Evolutionary conservation across 1,139 yeast genomes (phyloP).

Genomic region (Chernovozyma sophiae-reginae): DNA sequence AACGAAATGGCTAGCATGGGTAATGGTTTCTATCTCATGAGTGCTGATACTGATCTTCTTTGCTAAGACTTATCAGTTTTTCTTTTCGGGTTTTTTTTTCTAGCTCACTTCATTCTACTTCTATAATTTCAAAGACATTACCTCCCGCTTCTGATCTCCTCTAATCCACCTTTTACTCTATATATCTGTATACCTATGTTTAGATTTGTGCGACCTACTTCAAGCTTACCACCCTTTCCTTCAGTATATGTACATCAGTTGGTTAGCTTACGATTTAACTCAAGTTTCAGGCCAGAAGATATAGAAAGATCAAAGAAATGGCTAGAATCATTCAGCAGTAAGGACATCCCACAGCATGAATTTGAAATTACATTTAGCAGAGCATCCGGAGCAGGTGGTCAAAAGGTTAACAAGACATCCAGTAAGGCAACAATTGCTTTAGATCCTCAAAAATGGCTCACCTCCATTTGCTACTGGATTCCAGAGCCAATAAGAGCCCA

Average conservation of each 20-base stretch:
- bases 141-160: no score
- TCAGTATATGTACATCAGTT: no score
- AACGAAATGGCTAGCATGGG: no score
- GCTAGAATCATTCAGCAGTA: conserved; percentile 32
- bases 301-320: conserved; percentile 38
- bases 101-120: no score
- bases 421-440: conserved; percentile 73
- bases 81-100: no score
- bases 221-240: background rate
- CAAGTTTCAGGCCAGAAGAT: conserved; percentile 15
- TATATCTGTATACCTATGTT: no score
- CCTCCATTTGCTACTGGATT: conserved; percentile 54
- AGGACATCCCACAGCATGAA: conserved; percentile 43
- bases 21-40: no score
- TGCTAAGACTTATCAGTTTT: no score
- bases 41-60: no score
- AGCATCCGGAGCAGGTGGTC: conserved; percentile 94
- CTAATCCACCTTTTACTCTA: no score
- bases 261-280: background rate
- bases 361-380: conserved; percentile 61
- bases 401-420: conserved; percentile 81
- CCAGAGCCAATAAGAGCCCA: conserved; percentile 51
- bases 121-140: no score
- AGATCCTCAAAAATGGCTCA: conserved; percentile 43
- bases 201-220: background rate